Percentiles rank a stretch among this genome's conserved stretches.
Conservation (phyloP, 306 rosid genomes). For the Quercus ilex region DNA sequence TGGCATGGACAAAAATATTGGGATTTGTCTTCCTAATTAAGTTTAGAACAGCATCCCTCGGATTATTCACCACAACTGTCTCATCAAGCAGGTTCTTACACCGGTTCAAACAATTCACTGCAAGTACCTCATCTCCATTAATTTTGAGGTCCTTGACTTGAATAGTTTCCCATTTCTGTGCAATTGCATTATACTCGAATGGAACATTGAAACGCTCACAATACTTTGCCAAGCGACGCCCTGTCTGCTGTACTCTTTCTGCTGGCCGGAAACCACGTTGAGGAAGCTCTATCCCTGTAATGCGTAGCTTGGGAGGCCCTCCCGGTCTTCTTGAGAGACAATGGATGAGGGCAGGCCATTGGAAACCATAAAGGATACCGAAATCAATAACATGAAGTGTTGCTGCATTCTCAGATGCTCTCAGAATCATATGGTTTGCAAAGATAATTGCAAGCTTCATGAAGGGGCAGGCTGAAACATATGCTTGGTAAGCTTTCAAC, state of each 20-base stretch:
- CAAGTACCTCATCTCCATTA: conserved; percentile 43
- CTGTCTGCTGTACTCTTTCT: conserved; percentile 38
- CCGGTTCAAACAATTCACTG: conserved; percentile 44
- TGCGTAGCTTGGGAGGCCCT: conserved; percentile 76
- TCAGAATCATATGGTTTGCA: conserved; percentile 47
- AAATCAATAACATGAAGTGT: conserved; percentile 74
- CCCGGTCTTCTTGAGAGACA: conserved; percentile 52
- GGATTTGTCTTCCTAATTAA: conserved; percentile 50
- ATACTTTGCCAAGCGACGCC: conserved; percentile 32
- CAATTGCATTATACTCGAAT: conserved; percentile 57
- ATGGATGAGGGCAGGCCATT: conserved; percentile 83
- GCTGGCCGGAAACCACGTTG: conserved; percentile 44
- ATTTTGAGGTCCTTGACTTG: conserved; percentile 50
- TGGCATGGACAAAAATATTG: conserved; percentile 33
- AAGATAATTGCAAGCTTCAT: conserved; percentile 51
- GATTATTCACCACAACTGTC: conserved; percentile 47
- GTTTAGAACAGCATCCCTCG: conserved; percentile 55
- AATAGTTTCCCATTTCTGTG: conserved; percentile 60
- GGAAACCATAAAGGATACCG: conserved; percentile 83
- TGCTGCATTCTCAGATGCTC: conserved; percentile 47
- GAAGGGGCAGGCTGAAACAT: conserved; percentile 58
- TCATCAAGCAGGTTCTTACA: conserved; percentile 54
- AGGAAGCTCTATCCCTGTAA: conserved; percentile 49
- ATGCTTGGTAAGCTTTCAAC: conserved; percentile 55
- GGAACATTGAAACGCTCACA: conserved; percentile 37